Evolutionary conservation across 2,329 filamentous ascomycete species (phyloP), one percentile per base, ranked within the genome.

Genomic region (Penicillium hesseltinei): DNA sequence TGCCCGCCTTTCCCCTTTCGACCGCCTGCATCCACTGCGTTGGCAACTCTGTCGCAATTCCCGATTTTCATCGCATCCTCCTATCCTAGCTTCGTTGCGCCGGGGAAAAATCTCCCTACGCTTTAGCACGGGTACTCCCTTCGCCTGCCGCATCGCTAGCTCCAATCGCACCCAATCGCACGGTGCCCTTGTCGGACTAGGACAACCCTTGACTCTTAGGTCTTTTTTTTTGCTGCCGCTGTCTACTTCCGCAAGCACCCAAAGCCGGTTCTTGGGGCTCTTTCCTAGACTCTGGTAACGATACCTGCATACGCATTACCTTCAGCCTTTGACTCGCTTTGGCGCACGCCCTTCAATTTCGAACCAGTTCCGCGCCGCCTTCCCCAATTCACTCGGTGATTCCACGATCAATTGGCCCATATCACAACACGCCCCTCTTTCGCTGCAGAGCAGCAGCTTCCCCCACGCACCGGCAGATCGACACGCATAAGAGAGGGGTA

Each of bases 21-120:
- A 72, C 64, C 67, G 61, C 65, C 63, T 73, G 71, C 71, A 72
- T 72, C 45, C 57, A 67, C 67, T 72, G 68, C 64, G 69, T 61
- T 72, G 71, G 69, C 71, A 71, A 67, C 33, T 52, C 25, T 71
- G 69, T 71, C 68, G 69, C 65, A 65, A 67, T 59, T 62, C 58
- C 58, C 65, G 61, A 64, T 69, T 62, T 60, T 63, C 60, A 63
- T 68, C 67, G 61, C 65, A 66, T 67, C 52, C 47, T 55, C 56
- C 56, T 53, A 57, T 51, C 50, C 51, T 51, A 51, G 39, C n/a
- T 42, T 50, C 51, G 53, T 61, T 62, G 62, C 60, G 61, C 63
- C 57, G 11, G 43, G 42, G 56, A 58, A 61, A 64, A 63, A 56
- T 52, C 55, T 54, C 60, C 47, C 50, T 63, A 51, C 58, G 47